Conservation (phyloP, 208 protist genomes). For the Leptomonas pyrrhocoris region DNA sequence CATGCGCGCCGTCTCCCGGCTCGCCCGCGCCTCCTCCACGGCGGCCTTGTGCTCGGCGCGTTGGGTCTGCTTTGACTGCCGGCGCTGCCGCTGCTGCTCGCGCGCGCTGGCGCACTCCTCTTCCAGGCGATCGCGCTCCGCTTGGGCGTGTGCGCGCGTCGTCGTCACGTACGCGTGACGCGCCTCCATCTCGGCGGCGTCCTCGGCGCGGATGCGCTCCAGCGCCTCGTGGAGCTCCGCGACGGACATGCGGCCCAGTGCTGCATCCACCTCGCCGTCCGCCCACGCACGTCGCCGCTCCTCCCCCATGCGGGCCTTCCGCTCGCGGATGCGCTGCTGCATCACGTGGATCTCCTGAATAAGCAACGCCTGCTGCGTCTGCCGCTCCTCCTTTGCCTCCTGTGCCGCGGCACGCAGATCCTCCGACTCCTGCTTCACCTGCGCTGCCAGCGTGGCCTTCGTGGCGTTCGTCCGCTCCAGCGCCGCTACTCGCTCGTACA, state of each 20-base stretch:
- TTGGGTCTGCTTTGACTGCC: constrained; percentile 33
- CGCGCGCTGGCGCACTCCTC: constrained; percentile 40
- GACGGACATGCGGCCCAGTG: constrained; percentile 27
- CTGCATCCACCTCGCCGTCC: constrained; percentile 27
- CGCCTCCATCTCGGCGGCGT: constrained; percentile 25
- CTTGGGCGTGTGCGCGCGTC: constrained; percentile 14
- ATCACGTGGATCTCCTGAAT: constrained; percentile 72
- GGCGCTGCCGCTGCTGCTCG: constrained; percentile 32
- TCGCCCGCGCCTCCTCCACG: constrained; percentile 35
- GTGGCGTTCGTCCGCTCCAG: constrained; percentile 21
- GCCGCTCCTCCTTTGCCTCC: constrained; percentile 41
- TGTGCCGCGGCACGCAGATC: constrained; percentile 38
- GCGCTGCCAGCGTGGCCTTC: constrained; percentile 37
- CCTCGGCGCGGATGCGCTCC: constrained; percentile 26
- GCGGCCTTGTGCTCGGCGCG: constrained; percentile 24
- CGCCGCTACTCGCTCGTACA: constrained; percentile 35
- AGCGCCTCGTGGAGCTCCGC: constrained; percentile 35
- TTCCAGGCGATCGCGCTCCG: constrained; percentile 39
- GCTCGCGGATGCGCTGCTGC: constrained; percentile 51
- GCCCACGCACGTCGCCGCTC: constrained; percentile 27
- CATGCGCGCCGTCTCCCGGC: constrained; percentile 49
- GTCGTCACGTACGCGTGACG: constrained; percentile 34
- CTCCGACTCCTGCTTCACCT: constrained; percentile 47
- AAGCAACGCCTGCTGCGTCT: constrained; percentile 44
- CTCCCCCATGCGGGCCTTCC: constrained; percentile 25